phyloP scores from a whole-genome alignment of 1,284 basidiomycete genomes.

The Cryptococcus depauperatus region DNA sequence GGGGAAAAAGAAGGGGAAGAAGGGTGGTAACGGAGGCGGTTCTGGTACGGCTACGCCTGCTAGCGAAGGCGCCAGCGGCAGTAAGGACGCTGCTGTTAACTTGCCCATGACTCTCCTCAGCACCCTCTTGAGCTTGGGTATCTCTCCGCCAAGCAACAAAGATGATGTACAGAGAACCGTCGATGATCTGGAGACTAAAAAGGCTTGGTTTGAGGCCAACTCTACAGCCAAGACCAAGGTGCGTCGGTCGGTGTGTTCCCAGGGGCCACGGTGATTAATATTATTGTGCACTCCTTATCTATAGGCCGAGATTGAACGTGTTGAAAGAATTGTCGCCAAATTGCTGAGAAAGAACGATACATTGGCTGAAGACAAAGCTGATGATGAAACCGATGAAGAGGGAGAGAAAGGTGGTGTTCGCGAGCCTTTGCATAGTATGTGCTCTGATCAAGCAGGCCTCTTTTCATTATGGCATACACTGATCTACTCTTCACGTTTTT shows the following conservation, averaged over 20 bases:
- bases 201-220: conserved; percentile 78
- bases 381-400: conserved; percentile 16
- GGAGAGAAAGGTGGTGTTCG: conserved; percentile 23
- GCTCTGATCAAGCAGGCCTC: background rate
- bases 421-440: conserved; percentile 31
- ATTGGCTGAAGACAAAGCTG: conserved; percentile 16
- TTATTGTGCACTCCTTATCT: conserved; percentile 56
- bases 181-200: conserved; percentile 87
- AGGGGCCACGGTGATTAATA: background rate
- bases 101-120: conserved; percentile 77
- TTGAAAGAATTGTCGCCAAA: conserved; percentile 52
- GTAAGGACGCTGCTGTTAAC: conserved; percentile 51
- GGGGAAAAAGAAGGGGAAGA: conserved; percentile 23
- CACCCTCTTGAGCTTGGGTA: conserved; percentile 79
- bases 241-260: conserved; percentile 7
- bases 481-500: background rate
- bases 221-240: conserved; percentile 49
- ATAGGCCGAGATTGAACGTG: conserved; percentile 65
- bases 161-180: conserved; percentile 76
- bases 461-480: background rate
- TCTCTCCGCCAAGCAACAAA: conserved; percentile 73
- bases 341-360: conserved; percentile 46
- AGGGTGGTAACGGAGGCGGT: conserved; percentile 50
- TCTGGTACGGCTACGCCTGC: conserved; percentile 42
- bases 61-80: conserved; percentile 18